Evolutionary conservation across 139 green algal genomes (phyloP), one percentile per base, ranked within the genome.

Genomic region (Haematococcus lacustris): DNA sequence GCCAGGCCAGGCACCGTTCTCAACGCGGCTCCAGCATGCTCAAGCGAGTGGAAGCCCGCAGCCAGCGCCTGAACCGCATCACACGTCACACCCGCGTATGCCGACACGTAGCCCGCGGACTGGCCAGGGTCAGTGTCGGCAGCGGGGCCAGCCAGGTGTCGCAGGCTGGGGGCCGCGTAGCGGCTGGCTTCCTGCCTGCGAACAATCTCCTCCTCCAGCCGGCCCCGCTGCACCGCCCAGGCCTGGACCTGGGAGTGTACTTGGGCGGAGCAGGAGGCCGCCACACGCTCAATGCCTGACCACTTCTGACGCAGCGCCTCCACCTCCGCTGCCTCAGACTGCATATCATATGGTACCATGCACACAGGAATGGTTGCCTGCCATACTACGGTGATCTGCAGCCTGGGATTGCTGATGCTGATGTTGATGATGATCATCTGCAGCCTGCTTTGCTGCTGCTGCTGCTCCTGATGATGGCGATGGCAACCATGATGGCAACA

Each of bases 151-250:
- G 2, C 33, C 17, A 53, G 23, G 53, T 6, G 5, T 23, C 63
- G 63, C 30, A 35, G 26, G 5, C 38, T 5, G 32, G 73, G 77
- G 38, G 71, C 33, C 2, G 73, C 73, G 70, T 75, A 79, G 51
- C 78, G 73, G 38, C 32, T 50, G 1, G 70, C 78, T 38, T 83
- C 78, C 59, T 80, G 78, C 33, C 78, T 62, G 51, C 78, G 68
- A n/a, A 83, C 69, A 25, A 83, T 79, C 73, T 83, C 78, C 64
- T 83, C 78, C 63, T 83, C 78, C 23, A 83, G 64, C 0, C 78
- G 73, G 0, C 73, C 73, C 1, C 78, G 73, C 41, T 76, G 73
- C 51, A 73, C 32, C 39, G 73, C 68, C 78, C 78, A 83, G 35
- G 67, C 53, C 26, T 57, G 35, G 40, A 83, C 39, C 63, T 78